Evolutionary conservation across 164 flowering plant species (phyloP), one percentile per base, ranked within the genome.

Genomic region (Nymphaea thermarum): DNA sequence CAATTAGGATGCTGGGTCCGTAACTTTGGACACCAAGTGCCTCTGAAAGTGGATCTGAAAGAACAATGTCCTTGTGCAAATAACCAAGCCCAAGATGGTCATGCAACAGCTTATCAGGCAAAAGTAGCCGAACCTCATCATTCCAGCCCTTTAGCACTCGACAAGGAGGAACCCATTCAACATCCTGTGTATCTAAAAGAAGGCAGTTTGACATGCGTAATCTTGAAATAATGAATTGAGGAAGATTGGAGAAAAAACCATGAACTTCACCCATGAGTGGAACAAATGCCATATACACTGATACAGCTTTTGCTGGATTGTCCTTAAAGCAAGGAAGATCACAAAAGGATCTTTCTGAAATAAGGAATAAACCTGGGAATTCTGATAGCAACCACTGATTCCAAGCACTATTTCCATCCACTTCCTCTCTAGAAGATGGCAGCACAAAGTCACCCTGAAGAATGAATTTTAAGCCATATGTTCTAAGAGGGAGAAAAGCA

Each of bases 351-450:
- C 67, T 86, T 76, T 77, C 85, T 43, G 96, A 92, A 81, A 68
- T 64, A 43, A 91, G 83, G 82, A 94, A 91, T 74, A 94, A 81
- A 67, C 67, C 79, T 64, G 99, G 99, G 75, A 81, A 90, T 75
- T 87, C 86, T 12, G 96, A 88, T 73, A 94, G 73, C 65, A 94
- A 76, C 97, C 97, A 91, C 76, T 94, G 96, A 70, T 94, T 94
- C 99, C 99, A 94, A 17, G 91, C 86, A 72, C 93, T 90, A 77
- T 88, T 79, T 55, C 82, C 95, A 75, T 91, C 98, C 67, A 94
- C 98, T 77, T 88, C 99, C 81, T 94, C 99, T 73, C 99, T 81
- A 43, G 99, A 94, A 47, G 99, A 91, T 65, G 99, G 95, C 66
- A 94, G 86, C 75, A 88, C 81, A 79, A 94, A 94, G 80, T 91